phyloP scores from a whole-genome alignment of 306 rosid genomes.

The Sindora glabra region DNA sequence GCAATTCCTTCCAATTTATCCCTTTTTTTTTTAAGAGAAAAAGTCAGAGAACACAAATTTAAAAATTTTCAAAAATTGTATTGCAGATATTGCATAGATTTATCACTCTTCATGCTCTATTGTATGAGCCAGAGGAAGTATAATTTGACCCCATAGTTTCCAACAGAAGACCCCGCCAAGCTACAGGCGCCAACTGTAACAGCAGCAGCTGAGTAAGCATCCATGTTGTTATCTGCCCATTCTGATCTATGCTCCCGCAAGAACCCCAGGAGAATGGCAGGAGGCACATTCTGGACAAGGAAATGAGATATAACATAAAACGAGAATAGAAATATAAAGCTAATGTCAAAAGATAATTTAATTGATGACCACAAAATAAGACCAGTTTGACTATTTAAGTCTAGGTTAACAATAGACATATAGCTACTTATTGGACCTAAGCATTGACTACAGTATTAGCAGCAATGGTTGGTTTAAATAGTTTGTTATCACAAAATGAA shows the following conservation, averaged over 20 bases:
- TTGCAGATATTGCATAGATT: background rate
- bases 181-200: conserved; percentile 91
- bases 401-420: background rate
- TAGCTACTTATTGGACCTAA: background rate
- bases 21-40: conserved; percentile 28
- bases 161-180: conserved; percentile 78
- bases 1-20: conserved; percentile 80
- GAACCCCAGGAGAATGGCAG: conserved; percentile 86
- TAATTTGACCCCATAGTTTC: conserved; percentile 94
- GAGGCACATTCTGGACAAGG: conserved; percentile 76
- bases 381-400: background rate
- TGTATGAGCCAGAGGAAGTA: conserved; percentile 90
- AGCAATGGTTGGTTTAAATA: background rate
- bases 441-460: background rate
- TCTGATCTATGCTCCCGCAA: conserved; percentile 95
- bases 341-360: background rate
- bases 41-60: background rate
- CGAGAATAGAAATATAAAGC: conserved; percentile 9
- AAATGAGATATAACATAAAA: conserved; percentile 5
- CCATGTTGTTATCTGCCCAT: conserved; percentile 96
- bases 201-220: conserved; percentile 96
- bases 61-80: background rate
- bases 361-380: background rate
- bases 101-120: conserved; percentile 89
- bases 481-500: no score